These are phyloP conservation scores for Ciborinia camelliae DNA, from an alignment of 2,329 filamentous ascomycete species.

Conservation along the genomic window DNA sequence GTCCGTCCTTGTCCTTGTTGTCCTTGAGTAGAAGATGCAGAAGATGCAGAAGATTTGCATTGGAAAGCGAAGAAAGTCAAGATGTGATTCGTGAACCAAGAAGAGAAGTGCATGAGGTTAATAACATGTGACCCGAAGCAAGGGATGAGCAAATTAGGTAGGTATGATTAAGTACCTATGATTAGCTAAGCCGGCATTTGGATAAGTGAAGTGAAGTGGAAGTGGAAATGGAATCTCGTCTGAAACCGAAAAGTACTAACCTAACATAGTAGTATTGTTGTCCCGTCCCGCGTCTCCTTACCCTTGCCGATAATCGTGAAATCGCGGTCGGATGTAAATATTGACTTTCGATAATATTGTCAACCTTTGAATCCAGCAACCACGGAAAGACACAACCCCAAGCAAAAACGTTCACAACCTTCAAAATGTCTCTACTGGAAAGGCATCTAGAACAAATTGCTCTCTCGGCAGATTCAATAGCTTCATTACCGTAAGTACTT, in stretches of 20 bases:
- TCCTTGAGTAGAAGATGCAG: neutral
- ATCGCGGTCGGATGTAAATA: neutral
- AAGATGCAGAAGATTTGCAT: neutral
- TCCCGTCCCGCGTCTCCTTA: neutral
- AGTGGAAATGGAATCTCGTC: too few species aligned
- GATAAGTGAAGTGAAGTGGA: neutral
- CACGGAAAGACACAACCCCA: neutral
- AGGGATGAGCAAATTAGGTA: too few species aligned
- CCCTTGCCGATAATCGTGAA: slow-evolving; percentile 2
- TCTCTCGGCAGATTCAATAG: slow-evolving; percentile 72
- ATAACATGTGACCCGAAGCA: neutral
- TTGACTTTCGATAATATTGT: slow-evolving; percentile 2
- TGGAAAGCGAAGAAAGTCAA: neutral
- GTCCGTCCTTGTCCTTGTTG: too few species aligned
- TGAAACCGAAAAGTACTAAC: too few species aligned
- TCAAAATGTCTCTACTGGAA: slow-evolving; percentile 63
- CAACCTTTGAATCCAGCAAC: neutral
- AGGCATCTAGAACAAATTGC: slow-evolving; percentile 74
- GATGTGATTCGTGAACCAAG: slow-evolving; percentile 7
- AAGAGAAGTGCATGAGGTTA: neutral
- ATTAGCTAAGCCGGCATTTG: neutral
- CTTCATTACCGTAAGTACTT: slow-evolving; percentile 63
- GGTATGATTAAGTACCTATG: too few species aligned
- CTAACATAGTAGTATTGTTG: too few species aligned
- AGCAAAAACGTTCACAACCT: slow-evolving; percentile 25